Evolutionary conservation across 257 asterid species (phyloP).

Genomic region (Ajuga chamaepitys): DNA sequence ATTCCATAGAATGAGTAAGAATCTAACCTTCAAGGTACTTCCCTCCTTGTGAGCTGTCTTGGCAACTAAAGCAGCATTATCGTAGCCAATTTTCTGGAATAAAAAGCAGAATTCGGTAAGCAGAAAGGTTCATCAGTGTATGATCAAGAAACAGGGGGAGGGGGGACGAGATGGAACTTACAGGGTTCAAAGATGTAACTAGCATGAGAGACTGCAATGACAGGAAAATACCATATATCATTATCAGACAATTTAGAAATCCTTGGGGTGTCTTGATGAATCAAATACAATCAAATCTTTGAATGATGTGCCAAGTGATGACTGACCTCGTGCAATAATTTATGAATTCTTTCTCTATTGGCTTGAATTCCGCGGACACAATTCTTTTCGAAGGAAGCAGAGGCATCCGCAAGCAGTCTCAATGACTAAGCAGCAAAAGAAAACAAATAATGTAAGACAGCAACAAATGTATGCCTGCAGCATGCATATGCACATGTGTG

Average conservation of each 20-base stretch:
- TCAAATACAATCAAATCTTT: conserved; percentile 1
- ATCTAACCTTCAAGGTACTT: conserved; percentile 71
- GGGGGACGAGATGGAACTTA: conserved; percentile 24
- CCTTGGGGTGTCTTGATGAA: conserved; percentile 1
- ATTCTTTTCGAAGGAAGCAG: conserved; percentile 90
- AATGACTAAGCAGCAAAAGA: conserved; percentile 45
- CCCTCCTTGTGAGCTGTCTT: conserved; percentile 99
- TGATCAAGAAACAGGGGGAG: background rate
- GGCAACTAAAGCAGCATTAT: conserved; percentile 95
- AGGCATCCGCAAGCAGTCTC: conserved; percentile 94
- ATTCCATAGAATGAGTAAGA: background rate
- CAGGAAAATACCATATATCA: conserved; percentile 4
- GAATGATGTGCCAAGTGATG: conserved; percentile 1
- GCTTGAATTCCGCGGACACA: conserved; percentile 95
- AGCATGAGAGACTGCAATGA: conserved; percentile 95
- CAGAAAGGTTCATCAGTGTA: background rate
- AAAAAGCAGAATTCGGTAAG: conserved; percentile 14
- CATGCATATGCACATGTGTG: background rate
- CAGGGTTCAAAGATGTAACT: conserved; percentile 93
- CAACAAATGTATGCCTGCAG: background rate
- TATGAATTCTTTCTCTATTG: conserved; percentile 72
- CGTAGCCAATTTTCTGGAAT: conserved; percentile 88
- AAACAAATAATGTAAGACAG: background rate
- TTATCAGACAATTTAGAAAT: conserved; percentile 9
- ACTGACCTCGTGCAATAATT: conserved; percentile 81